Evolutionary conservation across 495 filamentous ascomycete species (phyloP).

Genomic region (Hyphodiscus hymeniophilus): DNA sequence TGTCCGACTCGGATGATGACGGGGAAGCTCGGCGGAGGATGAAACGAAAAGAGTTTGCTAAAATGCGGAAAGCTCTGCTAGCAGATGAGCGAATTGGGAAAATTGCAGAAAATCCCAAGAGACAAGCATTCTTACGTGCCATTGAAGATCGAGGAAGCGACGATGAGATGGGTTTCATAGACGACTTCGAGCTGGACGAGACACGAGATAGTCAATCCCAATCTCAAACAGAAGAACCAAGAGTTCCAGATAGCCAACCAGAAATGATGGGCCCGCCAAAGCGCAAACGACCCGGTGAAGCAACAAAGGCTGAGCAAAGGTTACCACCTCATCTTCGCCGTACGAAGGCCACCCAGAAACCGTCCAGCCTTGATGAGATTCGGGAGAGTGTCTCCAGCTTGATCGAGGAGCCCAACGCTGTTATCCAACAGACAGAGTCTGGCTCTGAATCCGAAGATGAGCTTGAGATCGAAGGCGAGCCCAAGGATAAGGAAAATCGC

Average conservation of each 20-base stretch:
- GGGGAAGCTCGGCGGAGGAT: slow-evolving; percentile 64
- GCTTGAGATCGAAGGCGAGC: slow-evolving; percentile 34
- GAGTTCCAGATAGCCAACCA: slow-evolving; percentile 40
- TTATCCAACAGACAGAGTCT: slow-evolving; percentile 31
- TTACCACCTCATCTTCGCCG: slow-evolving; percentile 58
- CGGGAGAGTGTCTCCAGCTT: slow-evolving; percentile 72
- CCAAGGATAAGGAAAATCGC: slow-evolving; percentile 26
- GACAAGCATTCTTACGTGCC: slow-evolving; percentile 77
- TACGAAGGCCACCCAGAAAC: slow-evolving; percentile 54
- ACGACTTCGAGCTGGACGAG: slow-evolving; percentile 41
- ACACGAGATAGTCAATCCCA: slow-evolving; percentile 40
- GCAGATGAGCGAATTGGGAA: slow-evolving; percentile 86
- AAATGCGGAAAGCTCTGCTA: slow-evolving; percentile 83
- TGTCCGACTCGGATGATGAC: slow-evolving; percentile 84
- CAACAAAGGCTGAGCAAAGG: slow-evolving; percentile 41
- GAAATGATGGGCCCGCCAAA: slow-evolving; percentile 31
- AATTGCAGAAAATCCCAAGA: slow-evolving; percentile 85
- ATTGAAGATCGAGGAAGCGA: slow-evolving; percentile 79
- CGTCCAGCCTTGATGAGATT: slow-evolving; percentile 66
- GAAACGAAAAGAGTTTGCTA: slow-evolving; percentile 82
- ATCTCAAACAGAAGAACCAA: slow-evolving; percentile 28
- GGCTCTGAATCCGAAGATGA: slow-evolving; percentile 26
- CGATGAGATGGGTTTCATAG: slow-evolving; percentile 69
- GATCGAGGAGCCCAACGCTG: slow-evolving; percentile 62
- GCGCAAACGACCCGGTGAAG: slow-evolving; percentile 45